These are phyloP conservation scores for Dispira parvispora DNA, from an alignment of 192 early-diverging fungal genomes.

Conservation along the genomic window DNA sequence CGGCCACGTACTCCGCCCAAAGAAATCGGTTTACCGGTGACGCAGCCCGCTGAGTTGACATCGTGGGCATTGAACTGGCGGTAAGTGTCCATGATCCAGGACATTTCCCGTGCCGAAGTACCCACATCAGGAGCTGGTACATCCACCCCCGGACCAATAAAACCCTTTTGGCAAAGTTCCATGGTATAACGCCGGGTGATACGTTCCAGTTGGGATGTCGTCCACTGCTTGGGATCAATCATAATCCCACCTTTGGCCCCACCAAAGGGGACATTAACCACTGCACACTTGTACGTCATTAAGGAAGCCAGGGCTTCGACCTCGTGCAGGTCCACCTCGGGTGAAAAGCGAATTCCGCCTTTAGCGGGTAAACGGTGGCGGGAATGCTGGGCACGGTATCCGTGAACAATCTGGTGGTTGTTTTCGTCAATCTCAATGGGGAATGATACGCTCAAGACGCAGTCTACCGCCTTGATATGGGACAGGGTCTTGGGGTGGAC, in stretches of 20 bases:
- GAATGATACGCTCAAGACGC: constrained; percentile 56
- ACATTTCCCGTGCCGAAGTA: constrained; percentile 66
- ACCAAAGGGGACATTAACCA: constrained; percentile 71
- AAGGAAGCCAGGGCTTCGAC: constrained; percentile 66
- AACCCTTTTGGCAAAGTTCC: constrained; percentile 72
- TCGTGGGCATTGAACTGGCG: constrained; percentile 66
- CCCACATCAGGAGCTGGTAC: constrained; percentile 75
- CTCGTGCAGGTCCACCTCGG: constrained; percentile 63
- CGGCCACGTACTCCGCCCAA: constrained; percentile 68
- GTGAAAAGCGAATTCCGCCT: constrained; percentile 67
- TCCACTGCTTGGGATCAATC: constrained; percentile 64
- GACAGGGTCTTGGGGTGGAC: constrained; percentile 36
- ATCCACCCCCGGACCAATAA: constrained; percentile 67
- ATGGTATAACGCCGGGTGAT: constrained; percentile 72
- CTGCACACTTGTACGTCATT: constrained; percentile 78
- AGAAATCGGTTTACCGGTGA: constrained; percentile 65
- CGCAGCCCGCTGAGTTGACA: constrained; percentile 64
- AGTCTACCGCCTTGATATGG: constrained; percentile 56
- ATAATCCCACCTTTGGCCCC: constrained; percentile 68
- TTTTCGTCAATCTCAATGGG: constrained; percentile 49
- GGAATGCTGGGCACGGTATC: constrained; percentile 70
- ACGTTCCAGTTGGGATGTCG: constrained; percentile 48
- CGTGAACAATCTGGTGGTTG: constrained; percentile 51
- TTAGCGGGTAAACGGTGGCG: constrained; percentile 64
- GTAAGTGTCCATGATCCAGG: constrained; percentile 76